phyloP scores from a whole-genome alignment of 805 yeast genomes.

The Candida sphagnicola region DNA sequence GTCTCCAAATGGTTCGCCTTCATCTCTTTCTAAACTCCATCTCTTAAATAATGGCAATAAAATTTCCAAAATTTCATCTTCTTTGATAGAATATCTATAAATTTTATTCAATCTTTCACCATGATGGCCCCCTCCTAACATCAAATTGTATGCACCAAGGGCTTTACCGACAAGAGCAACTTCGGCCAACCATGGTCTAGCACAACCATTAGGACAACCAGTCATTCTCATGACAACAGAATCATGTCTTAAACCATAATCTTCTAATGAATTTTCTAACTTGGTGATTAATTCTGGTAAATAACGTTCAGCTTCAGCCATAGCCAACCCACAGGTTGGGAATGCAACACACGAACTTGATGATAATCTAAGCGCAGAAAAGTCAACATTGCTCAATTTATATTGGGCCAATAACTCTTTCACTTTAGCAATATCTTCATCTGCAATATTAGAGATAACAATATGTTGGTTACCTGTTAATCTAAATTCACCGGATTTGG shows the following conservation, averaged over 20 bases:
- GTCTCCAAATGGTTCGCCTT: constrained; percentile 95
- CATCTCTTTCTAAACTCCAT: constrained; percentile 89
- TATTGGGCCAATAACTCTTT: constrained; percentile 65
- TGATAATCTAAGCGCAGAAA: constrained; percentile 80
- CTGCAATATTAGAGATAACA: constrained; percentile 67
- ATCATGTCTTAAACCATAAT: constrained; percentile 89
- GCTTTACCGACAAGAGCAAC: constrained; percentile 96
- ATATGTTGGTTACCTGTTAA: constrained; percentile 96
- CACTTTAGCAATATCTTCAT: constrained; percentile 58
- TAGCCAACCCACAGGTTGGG: constrained; percentile 98
- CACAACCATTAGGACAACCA: constrained; percentile 98
- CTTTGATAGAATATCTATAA: constrained; percentile 82
- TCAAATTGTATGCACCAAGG: constrained; percentile 83
- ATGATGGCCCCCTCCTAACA: constrained; percentile 94
- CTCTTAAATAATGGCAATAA: constrained; percentile 85
- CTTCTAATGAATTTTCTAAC: constrained; percentile 84
- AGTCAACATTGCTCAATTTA: constrained; percentile 78
- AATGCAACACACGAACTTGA: constrained; percentile 97
- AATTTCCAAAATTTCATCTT: constrained; percentile 75
- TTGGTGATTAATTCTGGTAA: constrained; percentile 79
- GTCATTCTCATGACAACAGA: constrained; percentile 97
- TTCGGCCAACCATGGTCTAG: constrained; percentile 98
- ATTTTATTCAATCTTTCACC: constrained; percentile 92
- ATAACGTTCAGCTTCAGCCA: constrained; percentile 97
- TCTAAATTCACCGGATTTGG: constrained; percentile 78